Conservation (phyloP, 2,329 filamentous ascomycete genomes). For the Alternaria sp. region DNA sequence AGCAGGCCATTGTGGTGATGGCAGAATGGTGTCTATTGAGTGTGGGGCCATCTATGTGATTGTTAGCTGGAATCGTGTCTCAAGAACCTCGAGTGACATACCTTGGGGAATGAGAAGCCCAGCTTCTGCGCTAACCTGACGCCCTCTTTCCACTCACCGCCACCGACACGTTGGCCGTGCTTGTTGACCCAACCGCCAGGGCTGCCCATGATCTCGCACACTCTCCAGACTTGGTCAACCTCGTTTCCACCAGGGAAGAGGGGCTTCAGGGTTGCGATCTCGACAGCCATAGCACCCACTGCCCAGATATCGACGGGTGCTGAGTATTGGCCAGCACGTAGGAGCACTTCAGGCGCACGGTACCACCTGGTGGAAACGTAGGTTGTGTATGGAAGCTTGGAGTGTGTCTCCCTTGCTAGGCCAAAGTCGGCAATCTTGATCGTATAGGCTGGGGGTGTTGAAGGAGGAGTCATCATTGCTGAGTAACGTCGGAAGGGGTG, state of each 20-base stretch:
- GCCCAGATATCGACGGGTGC: slow-evolving; percentile 99
- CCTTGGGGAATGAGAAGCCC: slow-evolving; percentile 95
- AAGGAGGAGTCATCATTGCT: slow-evolving; percentile 89
- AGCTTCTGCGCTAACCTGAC: slow-evolving; percentile 92
- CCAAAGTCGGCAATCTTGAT: slow-evolving; percentile 99
- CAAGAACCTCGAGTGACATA: slow-evolving; percentile 38
- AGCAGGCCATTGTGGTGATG: slow-evolving; percentile 88
- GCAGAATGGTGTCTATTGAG: slow-evolving; percentile 92
- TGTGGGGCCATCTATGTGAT: slow-evolving; percentile 92
- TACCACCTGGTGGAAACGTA: slow-evolving; percentile 99
- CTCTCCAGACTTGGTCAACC: slow-evolving; percentile 98
- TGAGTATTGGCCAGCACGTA: slow-evolving; percentile 95
- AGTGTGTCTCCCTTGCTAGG: slow-evolving; percentile 95
- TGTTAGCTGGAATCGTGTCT: slow-evolving; percentile 14
- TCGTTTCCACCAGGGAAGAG: slow-evolving; percentile 98
- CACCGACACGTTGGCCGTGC: slow-evolving; percentile 82
- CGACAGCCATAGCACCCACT: slow-evolving; percentile 97
- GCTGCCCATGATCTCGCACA: slow-evolving; percentile 99
- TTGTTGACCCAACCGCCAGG: slow-evolving; percentile 99
- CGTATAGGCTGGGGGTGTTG: slow-evolving; percentile 90
- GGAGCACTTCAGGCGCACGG: slow-evolving; percentile 87
- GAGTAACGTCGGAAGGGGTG: slow-evolving; percentile 95
- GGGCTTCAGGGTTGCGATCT: slow-evolving; percentile 95
- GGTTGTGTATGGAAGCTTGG: slow-evolving; percentile 94
- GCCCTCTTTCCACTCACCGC: slow-evolving; percentile 97